Percentiles rank a stretch among this genome's conserved stretches.
Evolutionary conservation across 2,329 filamentous ascomycete genomes (phyloP).

Genomic region (Escovopsis sp.): DNA sequence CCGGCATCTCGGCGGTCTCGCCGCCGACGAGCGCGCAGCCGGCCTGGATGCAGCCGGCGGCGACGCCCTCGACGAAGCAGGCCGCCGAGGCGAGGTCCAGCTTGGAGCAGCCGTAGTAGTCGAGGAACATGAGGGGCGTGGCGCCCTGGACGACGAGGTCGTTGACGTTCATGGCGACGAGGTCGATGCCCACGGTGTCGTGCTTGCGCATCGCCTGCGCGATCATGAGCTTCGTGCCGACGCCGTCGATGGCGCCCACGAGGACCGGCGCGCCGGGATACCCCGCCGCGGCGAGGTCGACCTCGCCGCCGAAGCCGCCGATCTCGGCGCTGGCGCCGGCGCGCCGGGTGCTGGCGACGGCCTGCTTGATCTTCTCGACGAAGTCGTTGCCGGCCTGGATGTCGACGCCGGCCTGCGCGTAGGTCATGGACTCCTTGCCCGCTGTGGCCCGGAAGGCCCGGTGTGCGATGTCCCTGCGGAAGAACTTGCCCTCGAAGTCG

Average conservation of each 20-base stretch:
- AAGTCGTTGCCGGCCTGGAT: slow-evolving; percentile 91
- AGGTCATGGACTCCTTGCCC: slow-evolving; percentile 48
- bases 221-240: slow-evolving; percentile 94
- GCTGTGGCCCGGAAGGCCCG: slow-evolving; percentile 40
- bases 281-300: slow-evolving; percentile 49
- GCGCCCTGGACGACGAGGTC: slow-evolving; percentile 93
- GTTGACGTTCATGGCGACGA: slow-evolving; percentile 99
- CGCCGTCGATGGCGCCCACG: slow-evolving; percentile 90
- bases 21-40: slow-evolving; percentile 89
- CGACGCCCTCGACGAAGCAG: slow-evolving; percentile 82
- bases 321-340: slow-evolving; percentile 86
- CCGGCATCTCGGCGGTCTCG: slow-evolving; percentile 97
- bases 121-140: slow-evolving; percentile 88
- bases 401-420: slow-evolving; percentile 83
- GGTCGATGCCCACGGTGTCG: slow-evolving; percentile 86
- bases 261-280: slow-evolving; percentile 63
- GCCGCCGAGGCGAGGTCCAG: slow-evolving; percentile 65
- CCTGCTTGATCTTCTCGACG: slow-evolving; percentile 79
- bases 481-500: slow-evolving; percentile 80
- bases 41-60: slow-evolving; percentile 69
- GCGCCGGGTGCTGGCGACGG: slow-evolving; percentile 70
- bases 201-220: slow-evolving; percentile 82
- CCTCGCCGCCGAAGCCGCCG: slow-evolving; percentile 74
- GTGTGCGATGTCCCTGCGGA: slow-evolving; percentile 81
- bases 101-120: slow-evolving; percentile 91